A percentile compares a stretch with the other conserved stretches of the same genome.
Evolutionary conservation across 495 filamentous ascomycete genomes (phyloP).

Genomic region (Lophiostoma macrostomum): DNA sequence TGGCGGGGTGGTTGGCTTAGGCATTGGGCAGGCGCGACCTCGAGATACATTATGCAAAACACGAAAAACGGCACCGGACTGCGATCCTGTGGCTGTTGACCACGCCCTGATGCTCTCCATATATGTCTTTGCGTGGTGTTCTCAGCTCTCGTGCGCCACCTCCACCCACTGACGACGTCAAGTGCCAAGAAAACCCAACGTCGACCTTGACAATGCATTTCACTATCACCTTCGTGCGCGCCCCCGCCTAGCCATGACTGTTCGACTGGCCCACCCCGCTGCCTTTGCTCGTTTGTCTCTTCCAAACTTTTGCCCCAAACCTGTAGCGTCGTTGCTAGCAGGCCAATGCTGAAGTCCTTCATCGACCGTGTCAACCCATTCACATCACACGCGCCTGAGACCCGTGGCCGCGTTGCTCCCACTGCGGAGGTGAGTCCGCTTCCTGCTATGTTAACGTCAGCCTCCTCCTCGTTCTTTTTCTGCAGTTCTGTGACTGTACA

Average conservation of each 20-base stretch:
- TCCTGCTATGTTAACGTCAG: too few relatives aligned
- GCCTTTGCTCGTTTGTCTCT: background rate
- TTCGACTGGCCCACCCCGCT: background rate
- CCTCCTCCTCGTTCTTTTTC: too few relatives aligned
- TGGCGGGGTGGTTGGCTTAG: background rate
- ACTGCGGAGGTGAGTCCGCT: too few relatives aligned
- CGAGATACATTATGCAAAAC: conserved; percentile 3
- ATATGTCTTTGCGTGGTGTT: too few relatives aligned
- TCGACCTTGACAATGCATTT: background rate
- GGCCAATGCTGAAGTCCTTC: background rate
- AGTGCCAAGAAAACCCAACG: background rate
- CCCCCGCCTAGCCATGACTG: background rate
- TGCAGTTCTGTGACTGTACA: too few relatives aligned
- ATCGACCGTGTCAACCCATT: background rate
- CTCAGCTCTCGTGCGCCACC: too few relatives aligned
- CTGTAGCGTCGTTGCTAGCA: background rate
- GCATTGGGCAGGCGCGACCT: background rate
- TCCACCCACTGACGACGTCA: too few relatives aligned
- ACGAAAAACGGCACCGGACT: background rate
- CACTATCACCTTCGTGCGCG: background rate
- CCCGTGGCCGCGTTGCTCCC: too few relatives aligned
- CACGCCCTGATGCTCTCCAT: background rate
- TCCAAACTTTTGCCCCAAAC: background rate
- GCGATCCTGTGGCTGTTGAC: too few relatives aligned
- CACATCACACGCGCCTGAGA: too few relatives aligned